Conservation (phyloP, 164 flowering plant genomes). For the Aristolochia californica region DNA sequence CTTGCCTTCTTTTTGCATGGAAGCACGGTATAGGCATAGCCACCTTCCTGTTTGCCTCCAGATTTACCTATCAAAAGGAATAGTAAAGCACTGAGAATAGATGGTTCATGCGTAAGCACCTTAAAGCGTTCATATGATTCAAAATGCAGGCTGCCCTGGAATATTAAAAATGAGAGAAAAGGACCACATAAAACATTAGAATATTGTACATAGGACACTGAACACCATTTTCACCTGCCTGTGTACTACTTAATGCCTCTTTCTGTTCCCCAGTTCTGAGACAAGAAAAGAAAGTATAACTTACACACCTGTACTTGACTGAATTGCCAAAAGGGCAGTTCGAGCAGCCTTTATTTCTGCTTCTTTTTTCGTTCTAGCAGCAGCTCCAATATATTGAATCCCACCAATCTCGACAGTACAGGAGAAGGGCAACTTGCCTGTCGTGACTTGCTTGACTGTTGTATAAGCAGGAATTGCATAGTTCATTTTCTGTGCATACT, state of each 20-base stretch:
- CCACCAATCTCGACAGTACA: slow-evolving; percentile 87
- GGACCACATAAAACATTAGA: too few relatives aligned
- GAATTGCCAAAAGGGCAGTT: slow-evolving; percentile 78
- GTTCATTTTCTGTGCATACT: slow-evolving; percentile 92
- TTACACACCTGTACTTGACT: slow-evolving; percentile 16
- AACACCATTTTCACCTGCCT: not conserved
- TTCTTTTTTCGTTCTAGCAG: slow-evolving; percentile 80
- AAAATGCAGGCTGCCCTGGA: too few relatives aligned
- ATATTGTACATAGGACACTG: too few relatives aligned
- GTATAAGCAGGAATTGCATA: slow-evolving; percentile 75
- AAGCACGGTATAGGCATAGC: slow-evolving; percentile 46
- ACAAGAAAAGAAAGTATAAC: not conserved
- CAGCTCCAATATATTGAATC: slow-evolving; percentile 68
- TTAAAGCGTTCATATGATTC: too few relatives aligned
- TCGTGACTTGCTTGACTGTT: slow-evolving; percentile 34
- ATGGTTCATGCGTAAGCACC: not conserved
- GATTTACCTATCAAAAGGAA: slow-evolving; percentile 7
- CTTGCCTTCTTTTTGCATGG: slow-evolving; percentile 49
- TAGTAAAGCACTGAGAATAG: not conserved
- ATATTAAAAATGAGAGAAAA: too few relatives aligned
- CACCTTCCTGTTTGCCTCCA: slow-evolving; percentile 12
- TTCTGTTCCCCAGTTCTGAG: not conserved
- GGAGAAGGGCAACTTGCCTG: slow-evolving; percentile 25
- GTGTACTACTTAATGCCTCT: not conserved
- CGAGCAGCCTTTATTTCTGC: slow-evolving; percentile 98